Evolutionary conservation across 179 eudicot genomes (phyloP), one percentile per base, ranked within the genome.

Genomic region (Camellia oleifera): DNA sequence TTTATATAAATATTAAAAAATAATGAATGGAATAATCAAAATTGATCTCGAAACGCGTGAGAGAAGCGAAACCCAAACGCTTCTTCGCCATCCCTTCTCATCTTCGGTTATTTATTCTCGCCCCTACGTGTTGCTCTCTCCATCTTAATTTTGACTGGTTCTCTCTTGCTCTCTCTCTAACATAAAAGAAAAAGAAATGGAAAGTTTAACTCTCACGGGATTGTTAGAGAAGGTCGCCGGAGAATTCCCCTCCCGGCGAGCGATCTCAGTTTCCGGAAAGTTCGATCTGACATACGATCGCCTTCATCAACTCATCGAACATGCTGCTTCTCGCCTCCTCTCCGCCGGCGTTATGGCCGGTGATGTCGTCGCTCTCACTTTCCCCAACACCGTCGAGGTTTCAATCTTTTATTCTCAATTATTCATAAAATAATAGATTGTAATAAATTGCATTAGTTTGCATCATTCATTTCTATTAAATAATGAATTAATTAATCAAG

Each of bases 341-440:
- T 74, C 87, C 74, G 79, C 87, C 54, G 92, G 91, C 17, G 82
- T 91, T 64, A 52, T 11, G 10, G 84, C 94, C 64, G 89, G 94
- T 50, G 91, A 88, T 15, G 91, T 90, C 18, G 90, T 91, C 45
- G 94, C 94, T 13, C 90, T 91, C 80, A 90, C 94, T 75, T 91
- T 90, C 67, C 89, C 91, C n/a, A 91, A 90, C 80, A 89, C 89
- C 79, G 74, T 91, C 58, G 94, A 91, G 92, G 94, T 91, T 71
- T 2, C 46, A 14, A 44, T 2, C 7, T 4, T 45, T 62, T 7
- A 10, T 9, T 44, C 5, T 46, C 52, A 0, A 3, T 15, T 74
- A 60, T 52, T 26, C 57, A 57, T 32, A 32, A 32, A 32, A 32
- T 32, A 32, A 32, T 32, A 32, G 40, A 32, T 32, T 45, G n/a